Base-by-base conservation (phyloP, 2,329 filamentous ascomycete species). In the Beauveria medogensis region DNA sequence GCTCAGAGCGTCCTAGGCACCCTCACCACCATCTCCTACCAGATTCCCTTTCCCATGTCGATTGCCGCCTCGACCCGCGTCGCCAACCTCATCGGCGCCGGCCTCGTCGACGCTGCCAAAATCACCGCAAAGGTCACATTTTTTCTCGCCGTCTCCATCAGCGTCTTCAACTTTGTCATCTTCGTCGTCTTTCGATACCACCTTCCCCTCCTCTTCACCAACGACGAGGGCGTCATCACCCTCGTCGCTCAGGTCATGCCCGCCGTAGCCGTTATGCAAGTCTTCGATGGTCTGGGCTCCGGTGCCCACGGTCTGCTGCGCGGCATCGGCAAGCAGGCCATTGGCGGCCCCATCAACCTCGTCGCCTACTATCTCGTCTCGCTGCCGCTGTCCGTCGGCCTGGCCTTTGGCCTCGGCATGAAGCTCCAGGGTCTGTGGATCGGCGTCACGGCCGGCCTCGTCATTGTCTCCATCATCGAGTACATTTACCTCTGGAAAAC, bases 71-170 rank as follows among this genome's bases (percentile, higher is more conserved):
- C 89, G 14, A 97, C 93, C 0, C 87, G 93, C 1, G 85, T 97
- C 16, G 93, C 92, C 20, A 97, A 97, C 68, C 77, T 97, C 40
- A 95, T 97, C 64, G 94, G 93, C 9, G 92, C 93, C 0, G 88
- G 87, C 1, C 80, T 97, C 12, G 86, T 90, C 2, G 86, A 87
- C 51, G 89, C 92, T 0, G 92, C 92, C 18, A 91, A 87, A 70
- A 89, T 84, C 3, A 89, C 89, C 0, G 89, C 89, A n/a, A 87
- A 84, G 72, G 92, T 61, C n/a, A 79, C 85, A 4, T 81, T 95
- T 64, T 78, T 80, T 2, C 83, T 82, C 3, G 87, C 89, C 3
- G 77, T 83, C 54, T 65, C 89, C 18, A 82, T 96, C n/a, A 92
- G 92, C 20, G 61, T 92, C 16, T 81, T 93, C 71, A 97, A 97